Percentiles rank a stretch among this genome's conserved stretches.
Conservation (phyloP, 225 moss, liverwort and hornwort genomes). For the Thuidium tamariscinum region DNA sequence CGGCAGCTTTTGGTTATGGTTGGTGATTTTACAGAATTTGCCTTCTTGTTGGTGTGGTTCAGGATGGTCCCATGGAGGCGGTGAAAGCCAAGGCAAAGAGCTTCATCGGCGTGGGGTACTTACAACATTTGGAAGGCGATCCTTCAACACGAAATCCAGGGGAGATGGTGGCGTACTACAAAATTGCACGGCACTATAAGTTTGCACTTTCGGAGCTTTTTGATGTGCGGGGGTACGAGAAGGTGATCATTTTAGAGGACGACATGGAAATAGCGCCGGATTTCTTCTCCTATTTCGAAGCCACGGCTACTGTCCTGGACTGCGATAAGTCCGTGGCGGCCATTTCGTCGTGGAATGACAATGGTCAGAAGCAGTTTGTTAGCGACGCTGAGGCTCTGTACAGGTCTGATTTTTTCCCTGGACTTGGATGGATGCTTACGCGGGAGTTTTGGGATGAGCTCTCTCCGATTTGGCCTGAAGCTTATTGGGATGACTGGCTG, state of each 20-base stretch:
- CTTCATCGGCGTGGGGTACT: constrained; percentile 25
- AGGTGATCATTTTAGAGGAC: constrained; percentile 95
- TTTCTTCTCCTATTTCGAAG: constrained; percentile 93
- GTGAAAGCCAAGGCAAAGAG: constrained; percentile 50
- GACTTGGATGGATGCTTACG: constrained; percentile 98
- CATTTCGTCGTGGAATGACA: constrained; percentile 96
- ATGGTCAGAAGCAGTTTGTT: constrained; percentile 91
- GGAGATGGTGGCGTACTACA: constrained; percentile 84
- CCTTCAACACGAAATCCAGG: constrained; percentile 28
- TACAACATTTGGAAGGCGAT: constrained; percentile 72
- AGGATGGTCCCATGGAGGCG: constrained; percentile 52
- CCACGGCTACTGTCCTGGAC: constrained; percentile 61
- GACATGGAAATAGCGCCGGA: constrained; percentile 96
- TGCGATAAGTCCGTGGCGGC: constrained; percentile 82
- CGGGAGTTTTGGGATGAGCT: constrained; percentile 91
- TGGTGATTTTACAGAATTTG: neutral
- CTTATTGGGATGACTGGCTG: constrained; percentile 99
- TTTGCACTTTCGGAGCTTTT: constrained; percentile 85
- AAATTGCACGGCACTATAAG: constrained; percentile 90
- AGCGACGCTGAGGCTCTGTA: constrained; percentile 64
- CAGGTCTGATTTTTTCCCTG: constrained; percentile 94
- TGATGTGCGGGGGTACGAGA: constrained; percentile 38
- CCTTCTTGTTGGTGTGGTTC: neutral
- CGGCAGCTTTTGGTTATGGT: neutral
- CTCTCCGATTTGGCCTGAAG: constrained; percentile 84